Percentiles rank a stretch among this genome's conserved stretches.
Evolutionary conservation across 768 basidiomycete genomes (phyloP).

Genomic region (Rhizopogon vinicolor): DNA sequence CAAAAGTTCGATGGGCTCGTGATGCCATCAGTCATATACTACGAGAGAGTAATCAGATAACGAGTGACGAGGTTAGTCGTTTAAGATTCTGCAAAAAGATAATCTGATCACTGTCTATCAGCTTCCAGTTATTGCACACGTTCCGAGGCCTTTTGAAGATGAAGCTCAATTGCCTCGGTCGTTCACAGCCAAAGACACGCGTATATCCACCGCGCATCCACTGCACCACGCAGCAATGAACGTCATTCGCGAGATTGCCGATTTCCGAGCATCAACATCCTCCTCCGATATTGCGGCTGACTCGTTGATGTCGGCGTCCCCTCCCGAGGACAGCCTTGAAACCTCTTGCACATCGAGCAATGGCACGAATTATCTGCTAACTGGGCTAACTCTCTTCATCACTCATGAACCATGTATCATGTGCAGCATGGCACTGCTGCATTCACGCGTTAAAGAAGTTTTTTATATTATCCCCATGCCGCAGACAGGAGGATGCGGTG

Average conservation of each 20-base stretch:
- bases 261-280: conserved; percentile 35
- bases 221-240: conserved; percentile 85
- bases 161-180: conserved; percentile 19
- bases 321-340: not conserved
- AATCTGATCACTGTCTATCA: conserved; percentile 20
- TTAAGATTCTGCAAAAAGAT: not conserved
- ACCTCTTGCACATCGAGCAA: conserved; percentile 35
- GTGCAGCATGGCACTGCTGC: conserved; percentile 95
- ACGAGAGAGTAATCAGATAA: conserved; percentile 43
- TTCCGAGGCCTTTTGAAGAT: conserved; percentile 50
- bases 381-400: conserved; percentile 76
- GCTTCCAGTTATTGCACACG: conserved; percentile 74
- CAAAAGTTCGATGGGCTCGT: conserved; percentile 70
- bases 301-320: not conserved
- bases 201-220: conserved; percentile 64
- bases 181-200: conserved; percentile 66
- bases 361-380: conserved; percentile 84
- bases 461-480: conserved; percentile 70
- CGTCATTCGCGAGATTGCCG: conserved; percentile 62
- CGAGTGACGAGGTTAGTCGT: conserved; percentile 54
- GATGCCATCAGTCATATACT: conserved; percentile 57
- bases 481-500: conserved; percentile 84
- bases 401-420: conserved; percentile 98
- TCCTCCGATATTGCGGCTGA: not conserved
- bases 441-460: conserved; percentile 90